Evolutionary conservation across 768 basidiomycete species (phyloP).

Genomic region (Tulasnella sp.): DNA sequence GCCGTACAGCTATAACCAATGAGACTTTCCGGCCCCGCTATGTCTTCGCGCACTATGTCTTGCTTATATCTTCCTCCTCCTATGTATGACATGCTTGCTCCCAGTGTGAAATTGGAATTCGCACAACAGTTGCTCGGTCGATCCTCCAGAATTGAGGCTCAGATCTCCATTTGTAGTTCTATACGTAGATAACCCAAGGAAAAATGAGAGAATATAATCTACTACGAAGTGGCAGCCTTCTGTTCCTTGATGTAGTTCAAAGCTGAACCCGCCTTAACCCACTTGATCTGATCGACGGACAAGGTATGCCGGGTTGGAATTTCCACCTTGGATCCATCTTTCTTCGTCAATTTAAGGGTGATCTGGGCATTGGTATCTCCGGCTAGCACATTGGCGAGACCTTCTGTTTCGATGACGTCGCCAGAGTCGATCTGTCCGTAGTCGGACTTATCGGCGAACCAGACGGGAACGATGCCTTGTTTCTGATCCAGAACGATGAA

Average conservation of each 20-base stretch:
- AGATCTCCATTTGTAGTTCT: not conserved
- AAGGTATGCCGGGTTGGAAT: constrained; percentile 82
- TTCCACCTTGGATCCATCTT: constrained; percentile 58
- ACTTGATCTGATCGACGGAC: constrained; percentile 83
- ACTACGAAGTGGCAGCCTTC: not conserved
- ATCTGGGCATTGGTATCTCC: constrained; percentile 43
- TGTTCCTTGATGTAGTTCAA: constrained; percentile 72
- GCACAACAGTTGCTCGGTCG: not conserved
- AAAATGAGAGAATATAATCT: not conserved
- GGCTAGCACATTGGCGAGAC: constrained; percentile 64
- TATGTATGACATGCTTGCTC: not conserved
- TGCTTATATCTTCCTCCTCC: too few relatives aligned
- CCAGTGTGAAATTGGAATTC: not conserved
- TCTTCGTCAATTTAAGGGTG: constrained; percentile 61
- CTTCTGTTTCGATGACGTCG: constrained; percentile 77
- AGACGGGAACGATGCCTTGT: constrained; percentile 96
- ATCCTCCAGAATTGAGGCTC: not conserved
- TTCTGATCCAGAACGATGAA: constrained; percentile 53
- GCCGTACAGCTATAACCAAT: not conserved
- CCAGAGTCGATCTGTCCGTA: constrained; percentile 80
- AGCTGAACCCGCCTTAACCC: constrained; percentile 85
- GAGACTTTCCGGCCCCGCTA: not conserved
- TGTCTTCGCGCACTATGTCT: not conserved
- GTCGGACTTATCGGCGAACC: constrained; percentile 82
- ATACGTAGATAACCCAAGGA: not conserved